A percentile compares a stretch with the other conserved stretches of the same genome.
These are phyloP conservation scores for Bacidia rubella DNA, from an alignment of 495 filamentous ascomycete genomes.

Conservation along the genomic window DNA sequence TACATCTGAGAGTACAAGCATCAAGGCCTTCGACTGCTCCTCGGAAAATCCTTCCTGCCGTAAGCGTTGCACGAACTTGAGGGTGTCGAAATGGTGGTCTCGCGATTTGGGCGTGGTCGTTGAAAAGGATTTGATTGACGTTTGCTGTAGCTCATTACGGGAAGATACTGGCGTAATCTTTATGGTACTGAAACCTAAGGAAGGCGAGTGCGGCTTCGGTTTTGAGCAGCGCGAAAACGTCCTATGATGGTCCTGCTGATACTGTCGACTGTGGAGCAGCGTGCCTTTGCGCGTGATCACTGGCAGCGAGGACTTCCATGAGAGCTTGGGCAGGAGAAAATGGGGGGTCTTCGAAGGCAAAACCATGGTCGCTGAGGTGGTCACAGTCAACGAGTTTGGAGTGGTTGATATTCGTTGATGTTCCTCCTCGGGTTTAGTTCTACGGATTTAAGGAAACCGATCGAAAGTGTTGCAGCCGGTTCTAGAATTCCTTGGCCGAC, in stretches of 20 bases:
- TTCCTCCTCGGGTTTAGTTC: too few relatives aligned
- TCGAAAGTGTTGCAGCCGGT: too few relatives aligned
- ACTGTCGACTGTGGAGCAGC: neutral
- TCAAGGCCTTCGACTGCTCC: constrained; percentile 89
- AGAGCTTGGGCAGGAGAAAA: constrained; percentile 16
- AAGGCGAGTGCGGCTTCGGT: neutral
- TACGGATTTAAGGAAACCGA: too few relatives aligned
- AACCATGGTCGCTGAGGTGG: too few relatives aligned
- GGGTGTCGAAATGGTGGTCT: constrained; percentile 96
- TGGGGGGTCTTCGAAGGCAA: constrained; percentile 10
- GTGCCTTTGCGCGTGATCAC: neutral
- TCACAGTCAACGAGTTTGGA: too few relatives aligned
- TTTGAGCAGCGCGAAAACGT: neutral
- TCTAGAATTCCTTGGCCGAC: too few relatives aligned
- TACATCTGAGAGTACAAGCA: constrained; percentile 92
- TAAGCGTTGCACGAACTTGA: constrained; percentile 89
- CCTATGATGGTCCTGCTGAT: neutral
- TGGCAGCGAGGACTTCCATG: constrained; percentile 6
- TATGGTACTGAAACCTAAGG: neutral
- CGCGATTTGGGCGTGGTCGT: constrained; percentile 43
- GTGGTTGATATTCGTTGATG: too few relatives aligned
- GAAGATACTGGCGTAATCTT: neutral
- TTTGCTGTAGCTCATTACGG: neutral
- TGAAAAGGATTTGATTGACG: constrained; percentile 41
- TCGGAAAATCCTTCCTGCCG: constrained; percentile 89